Percentiles rank a stretch among this genome's conserved stretches.
Evolutionary conservation across 2,329 filamentous ascomycete genomes (phyloP).

Genomic region (Ceratocystis papillata): DNA sequence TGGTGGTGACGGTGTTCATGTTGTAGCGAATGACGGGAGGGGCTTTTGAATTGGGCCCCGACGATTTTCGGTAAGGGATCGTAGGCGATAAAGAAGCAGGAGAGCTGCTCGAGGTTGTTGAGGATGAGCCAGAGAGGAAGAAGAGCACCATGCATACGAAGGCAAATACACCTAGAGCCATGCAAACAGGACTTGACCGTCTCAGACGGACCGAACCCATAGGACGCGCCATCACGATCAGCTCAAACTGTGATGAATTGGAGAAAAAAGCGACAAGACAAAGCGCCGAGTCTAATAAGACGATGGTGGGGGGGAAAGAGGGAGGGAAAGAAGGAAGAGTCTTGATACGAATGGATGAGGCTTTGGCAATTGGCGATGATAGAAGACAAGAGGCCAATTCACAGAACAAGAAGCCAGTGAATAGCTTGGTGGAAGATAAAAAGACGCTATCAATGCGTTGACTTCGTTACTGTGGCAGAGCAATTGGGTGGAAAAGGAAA

Average conservation of each 20-base stretch:
- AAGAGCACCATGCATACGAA: constrained; percentile 62
- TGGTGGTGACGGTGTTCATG: constrained; percentile 87
- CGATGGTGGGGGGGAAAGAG: not conserved
- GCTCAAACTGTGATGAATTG: constrained; percentile 1
- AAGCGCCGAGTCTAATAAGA: not conserved
- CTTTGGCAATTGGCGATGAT: not conserved
- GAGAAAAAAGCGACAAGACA: constrained; percentile 1
- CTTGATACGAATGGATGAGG: not conserved
- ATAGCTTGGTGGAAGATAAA: constrained; percentile 5
- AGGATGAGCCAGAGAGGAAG: constrained; percentile 39
- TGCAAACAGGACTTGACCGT: constrained; percentile 66
- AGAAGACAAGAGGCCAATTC: constrained; percentile 13
- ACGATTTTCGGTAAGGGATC: constrained; percentile 54
- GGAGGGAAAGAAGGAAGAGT: not conserved
- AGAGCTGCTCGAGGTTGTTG: constrained; percentile 36
- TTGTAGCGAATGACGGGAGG: constrained; percentile 88
- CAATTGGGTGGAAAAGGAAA: constrained; percentile 4
- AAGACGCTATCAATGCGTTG: constrained; percentile 12
- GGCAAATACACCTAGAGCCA: constrained; percentile 58
- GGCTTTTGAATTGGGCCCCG: constrained; percentile 37
- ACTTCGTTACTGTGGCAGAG: constrained; percentile 13
- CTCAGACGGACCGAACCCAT: constrained; percentile 61
- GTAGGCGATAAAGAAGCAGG: constrained; percentile 26
- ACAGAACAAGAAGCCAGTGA: constrained; percentile 5
- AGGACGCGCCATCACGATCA: constrained; percentile 42